Conservation (phyloP, 2,329 filamentous ascomycete genomes). For the Aureobasidium vineae region DNA sequence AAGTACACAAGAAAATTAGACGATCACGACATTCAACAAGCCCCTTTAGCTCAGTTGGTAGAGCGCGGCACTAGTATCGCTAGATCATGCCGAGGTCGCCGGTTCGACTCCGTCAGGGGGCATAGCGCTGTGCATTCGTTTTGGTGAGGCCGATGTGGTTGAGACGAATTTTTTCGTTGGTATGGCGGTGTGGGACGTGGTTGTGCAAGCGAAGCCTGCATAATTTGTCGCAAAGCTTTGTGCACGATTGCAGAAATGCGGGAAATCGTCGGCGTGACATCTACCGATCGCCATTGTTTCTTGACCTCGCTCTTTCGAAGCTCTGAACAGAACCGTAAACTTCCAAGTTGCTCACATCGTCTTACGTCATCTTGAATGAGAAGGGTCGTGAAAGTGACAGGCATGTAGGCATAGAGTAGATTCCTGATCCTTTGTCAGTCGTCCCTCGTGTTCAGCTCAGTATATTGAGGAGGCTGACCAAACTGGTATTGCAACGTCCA, state of each 20-base stretch:
- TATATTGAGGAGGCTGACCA: neutral
- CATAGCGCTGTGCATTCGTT: neutral
- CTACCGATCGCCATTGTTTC: neutral
- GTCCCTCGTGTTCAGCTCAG: neutral
- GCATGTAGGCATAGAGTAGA: neutral
- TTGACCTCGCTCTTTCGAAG: neutral
- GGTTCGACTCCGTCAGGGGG: constrained; percentile 24
- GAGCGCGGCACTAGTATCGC: constrained; percentile 23
- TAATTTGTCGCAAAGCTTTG: neutral
- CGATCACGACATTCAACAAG: neutral
- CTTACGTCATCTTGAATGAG: no score
- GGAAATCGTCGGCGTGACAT: neutral
- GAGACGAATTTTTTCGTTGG: neutral
- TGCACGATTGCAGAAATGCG: neutral
- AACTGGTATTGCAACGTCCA: neutral
- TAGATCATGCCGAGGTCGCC: constrained; percentile 20
- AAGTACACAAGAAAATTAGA: no score
- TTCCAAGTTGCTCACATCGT: no score
- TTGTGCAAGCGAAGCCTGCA: neutral
- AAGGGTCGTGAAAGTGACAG: neutral
- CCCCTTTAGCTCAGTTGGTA: constrained; percentile 25
- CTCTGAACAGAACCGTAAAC: no score
- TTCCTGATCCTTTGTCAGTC: neutral
- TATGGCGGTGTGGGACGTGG: neutral
- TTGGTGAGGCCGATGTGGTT: neutral